Base-by-base conservation (phyloP, 768 basidiomycete species). In the Lactarius indigo region DNA sequence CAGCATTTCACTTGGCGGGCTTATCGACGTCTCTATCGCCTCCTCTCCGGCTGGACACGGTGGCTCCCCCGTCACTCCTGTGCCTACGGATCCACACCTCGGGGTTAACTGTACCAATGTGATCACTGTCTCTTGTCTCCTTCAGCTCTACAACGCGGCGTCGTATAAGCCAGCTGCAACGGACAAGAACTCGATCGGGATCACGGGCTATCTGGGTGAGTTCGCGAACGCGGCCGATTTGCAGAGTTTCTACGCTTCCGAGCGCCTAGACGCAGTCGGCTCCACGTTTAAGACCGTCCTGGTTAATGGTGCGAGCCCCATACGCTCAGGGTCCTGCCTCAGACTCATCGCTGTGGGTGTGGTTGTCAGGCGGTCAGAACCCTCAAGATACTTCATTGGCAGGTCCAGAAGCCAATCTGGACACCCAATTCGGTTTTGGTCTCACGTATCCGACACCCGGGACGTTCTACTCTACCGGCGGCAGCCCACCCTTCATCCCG, bases 201-300 rank as follows among this genome's bases (percentile, higher is more conserved):
- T 77, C 47, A 75, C 78, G 3, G 78, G 77, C 28, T 79, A 79
- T 68, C 71, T 78, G n/a, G 73, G 72, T 33, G 67, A 78, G 65
- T 76, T 73, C 61, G 76, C 76, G 8, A 78, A 75, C 63, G 44
- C 64, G 20, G 63, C 13, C 17, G 67, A 69, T 55, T 12, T 72
- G 39, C 65, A 71, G 58, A 44, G 28, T 50, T 74, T 74, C 64
- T 72, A 69, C 26, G 3, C 23, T 6, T 33, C 12, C 2, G 64
- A 64, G 42, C 23, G 44, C 28, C 73, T 70, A 33, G 54, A 44
- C 5, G 73, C 73, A 13, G 55, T 63, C 20, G 59, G 59, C 59
- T 68, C 66, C 8, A 57, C 64, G 1, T 72, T 67, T 47, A 47
- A 54, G 17, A 55, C 54, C 15, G 55, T 56, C n/a, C 15, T 59